Conservation (phyloP, 2,329 filamentous ascomycete genomes). For the Cordyceps farinosa region DNA sequence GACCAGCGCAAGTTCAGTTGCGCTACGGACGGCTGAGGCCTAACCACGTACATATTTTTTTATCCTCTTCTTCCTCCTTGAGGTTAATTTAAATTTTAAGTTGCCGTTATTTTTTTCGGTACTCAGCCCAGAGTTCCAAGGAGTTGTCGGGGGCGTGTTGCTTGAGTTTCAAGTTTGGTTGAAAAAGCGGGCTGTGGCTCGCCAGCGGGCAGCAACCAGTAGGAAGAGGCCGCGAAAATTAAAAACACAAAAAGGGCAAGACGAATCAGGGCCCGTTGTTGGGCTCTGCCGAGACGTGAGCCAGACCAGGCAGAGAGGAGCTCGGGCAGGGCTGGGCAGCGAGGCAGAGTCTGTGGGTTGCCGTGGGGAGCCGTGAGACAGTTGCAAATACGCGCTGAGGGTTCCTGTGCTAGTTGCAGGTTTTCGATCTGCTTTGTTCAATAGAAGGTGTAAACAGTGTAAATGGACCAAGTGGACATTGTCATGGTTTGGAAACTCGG, state of each 20-base stretch:
- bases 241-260: not conserved
- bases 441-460: not conserved
- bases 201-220: not conserved
- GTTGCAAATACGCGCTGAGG: not conserved
- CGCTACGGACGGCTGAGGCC: not conserved
- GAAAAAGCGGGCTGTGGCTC: slow-evolving; percentile 14
- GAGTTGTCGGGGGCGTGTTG: slow-evolving; percentile 14
- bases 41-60: not conserved
- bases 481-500: not conserved
- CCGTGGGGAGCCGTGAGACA: too few species aligned
- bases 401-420: not conserved
- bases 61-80: not conserved
- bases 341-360: not conserved
- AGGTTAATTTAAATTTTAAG: not conserved
- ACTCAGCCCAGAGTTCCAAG: slow-evolving; percentile 10
- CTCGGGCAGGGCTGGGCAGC: not conserved
- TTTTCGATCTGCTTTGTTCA: not conserved
- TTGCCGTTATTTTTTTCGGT: not conserved
- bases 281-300: not conserved
- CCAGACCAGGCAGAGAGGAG: not conserved
- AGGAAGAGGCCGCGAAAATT: not conserved
- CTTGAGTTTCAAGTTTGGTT: slow-evolving; percentile 10
- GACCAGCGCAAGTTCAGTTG: not conserved
- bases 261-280: slow-evolving; percentile 1
- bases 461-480: not conserved